Evolutionary conservation across 148 eudicot species (phyloP), one percentile per base, ranked within the genome.

Genomic region (Amaranthus hypochondriacus): DNA sequence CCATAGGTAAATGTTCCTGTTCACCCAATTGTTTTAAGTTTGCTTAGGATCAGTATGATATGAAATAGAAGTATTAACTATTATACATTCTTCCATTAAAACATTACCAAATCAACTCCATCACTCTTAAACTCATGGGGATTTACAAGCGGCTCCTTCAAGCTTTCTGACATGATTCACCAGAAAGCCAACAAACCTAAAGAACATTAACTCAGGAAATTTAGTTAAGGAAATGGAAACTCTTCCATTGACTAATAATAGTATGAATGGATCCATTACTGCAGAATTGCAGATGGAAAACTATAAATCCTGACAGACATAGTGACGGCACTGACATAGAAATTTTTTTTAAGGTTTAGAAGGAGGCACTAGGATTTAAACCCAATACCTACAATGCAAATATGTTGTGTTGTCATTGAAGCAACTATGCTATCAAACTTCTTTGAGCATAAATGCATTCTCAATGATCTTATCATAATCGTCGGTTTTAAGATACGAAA

Each of bases 81-180:
- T 57, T 62, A 43, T 46, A 70, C 14, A 51, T 66, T 46, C 18
- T 42, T 70, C 18, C 56, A 67, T 11, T 51, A 43, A 4, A 11
- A 48, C 47, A 77, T 84, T 86, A 89, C 94, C 87, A 89, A 80
- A 82, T 89, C 94, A 76, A 89, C 83, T 63, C 86, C 89, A 28
- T 89, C 91, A 69, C 87, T 75, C 47, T 68, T 78, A 77, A 89
- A 82, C 76, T 84, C 81, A 21, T 83, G 84, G 73, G 94, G 89
- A 79, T 75, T 83, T 60, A 89, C 12, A 55, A 89, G 73, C 43
- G 89, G 91, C 67, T 81, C 88, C 77, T 83, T 77, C 71, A 89
- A 60, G 13, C 84, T 79, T 71, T 80, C 94, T 15, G 83, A 82
- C 94, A 89, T 89, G 59, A 56, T 62, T 77, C 84, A 76, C 72